Evolutionary conservation across 352 stramenopile genomes (phyloP), one percentile per base, ranked within the genome.

Genomic region (Peronospora destructor): DNA sequence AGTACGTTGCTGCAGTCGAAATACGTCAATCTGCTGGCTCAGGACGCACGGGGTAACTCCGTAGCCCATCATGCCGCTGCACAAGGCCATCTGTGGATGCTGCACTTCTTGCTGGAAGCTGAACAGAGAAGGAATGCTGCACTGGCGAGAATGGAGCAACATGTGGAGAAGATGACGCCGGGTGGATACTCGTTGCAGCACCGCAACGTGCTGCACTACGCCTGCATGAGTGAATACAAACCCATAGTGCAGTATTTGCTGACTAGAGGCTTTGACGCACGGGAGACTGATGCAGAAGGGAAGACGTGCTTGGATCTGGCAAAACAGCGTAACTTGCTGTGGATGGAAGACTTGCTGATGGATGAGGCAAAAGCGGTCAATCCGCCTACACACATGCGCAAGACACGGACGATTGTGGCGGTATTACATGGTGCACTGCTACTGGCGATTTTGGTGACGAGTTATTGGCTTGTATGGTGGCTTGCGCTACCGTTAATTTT

Each of bases 381-480:
- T 21, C 53, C 73, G 3, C 77, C 76, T 0, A 83, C 72, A 3
- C 64, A 69, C 9, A 75, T 81, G 42, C 68, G 71, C 7, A 45
- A 70, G 33, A 88, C 80, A 11, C 69, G 81, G 0, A 39, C 68
- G n/a, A 58, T 64, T 32, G 66, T 85, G 23, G 57, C 71, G 9
- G 26, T 89, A 2, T 40, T 84, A 11, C 84, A 87, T 53, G 65
- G 60, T 0, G 21, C 54, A 0, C 21, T 82, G 17, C 41, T 87
- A n/a, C 62, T 81, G 13, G 61, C 49, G 1, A 71, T 87, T 46
- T 39, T 91, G 11, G 59, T 63, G 8, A 84, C 74, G 3, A 83
- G 67, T 29, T 85, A 87, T 38, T 78, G 64, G 41, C 46, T 85
- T n/a, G 69, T 77, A 16, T 91, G 76, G 75, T 91, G 76, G 61